Evolutionary conservation across 331 rosid genomes (phyloP), one percentile per base, ranked within the genome.

Genomic region (Cucumis variabilis): DNA sequence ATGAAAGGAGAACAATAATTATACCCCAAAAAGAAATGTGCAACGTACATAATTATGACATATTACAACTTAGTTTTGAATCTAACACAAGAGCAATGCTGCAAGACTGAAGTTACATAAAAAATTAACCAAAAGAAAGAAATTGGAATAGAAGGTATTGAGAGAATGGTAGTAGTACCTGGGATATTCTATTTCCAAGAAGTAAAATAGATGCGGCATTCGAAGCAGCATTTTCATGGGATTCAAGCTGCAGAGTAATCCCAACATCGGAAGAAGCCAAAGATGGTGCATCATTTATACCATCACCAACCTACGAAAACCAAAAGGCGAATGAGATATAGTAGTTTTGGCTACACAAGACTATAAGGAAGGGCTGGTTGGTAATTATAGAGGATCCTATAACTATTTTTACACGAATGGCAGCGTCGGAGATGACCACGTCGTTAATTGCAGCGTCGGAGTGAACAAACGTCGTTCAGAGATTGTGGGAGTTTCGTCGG

Each of bases 211-310:
- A 97, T 13, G 99, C 98, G 7, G 99, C 99, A 87, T 97, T 96
- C 25, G 99, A 95, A 84, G 98, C 98, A 16, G 99, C 99, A 88
- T 94, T 97, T 75, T 97, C 99, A 89, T 93, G 98, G 73, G 93
- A 94, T 88, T 94, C 98, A 86, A 92, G 92, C 91, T 92, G 98
- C 88, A 97, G 89, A 86, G 99, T 99, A 72, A 97, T 96, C 88
- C 99, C 99, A 63, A 97, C 99, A 87, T 97, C 98, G 25, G 99
- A 98, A 66, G 93, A 93, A 82, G 98, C 98, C 93, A 97, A 92
- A 84, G 98, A 96, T 69, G 99, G 99, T 84, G 99, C 99, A 87
- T 97, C 99, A 87, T 97, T 97, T 90, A 97, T 97, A 85, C 99
- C 98, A 91, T 95, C 99, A 66, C 99, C 99, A 67, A 97, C 98